Conservation (phyloP, 2,329 filamentous ascomycete species). For the Drechmeria coniospora region DNA sequence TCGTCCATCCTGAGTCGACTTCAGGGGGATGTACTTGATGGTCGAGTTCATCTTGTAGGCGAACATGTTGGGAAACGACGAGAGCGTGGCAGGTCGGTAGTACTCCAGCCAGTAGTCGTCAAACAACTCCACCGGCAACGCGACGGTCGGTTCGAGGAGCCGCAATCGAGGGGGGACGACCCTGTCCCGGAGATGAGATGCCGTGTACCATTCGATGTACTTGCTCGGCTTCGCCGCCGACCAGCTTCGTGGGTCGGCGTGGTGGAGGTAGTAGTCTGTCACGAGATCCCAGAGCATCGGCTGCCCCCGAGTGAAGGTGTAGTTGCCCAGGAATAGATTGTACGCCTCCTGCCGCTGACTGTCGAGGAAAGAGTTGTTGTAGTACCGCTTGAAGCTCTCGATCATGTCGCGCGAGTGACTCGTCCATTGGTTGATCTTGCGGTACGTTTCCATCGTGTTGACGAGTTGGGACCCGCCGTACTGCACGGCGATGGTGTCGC, state of each 20-base stretch:
- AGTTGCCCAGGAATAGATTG: slow-evolving; percentile 93
- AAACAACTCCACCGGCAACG: slow-evolving; percentile 43
- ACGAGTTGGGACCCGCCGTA: slow-evolving; percentile 95
- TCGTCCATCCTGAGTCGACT: slow-evolving; percentile 53
- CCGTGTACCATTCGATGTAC: slow-evolving; percentile 85
- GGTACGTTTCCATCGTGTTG: slow-evolving; percentile 98
- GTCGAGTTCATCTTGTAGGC: slow-evolving; percentile 85
- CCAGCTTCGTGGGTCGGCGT: slow-evolving; percentile 66
- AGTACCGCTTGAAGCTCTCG: slow-evolving; percentile 96
- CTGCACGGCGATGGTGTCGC: slow-evolving; percentile 93
- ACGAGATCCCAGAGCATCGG: slow-evolving; percentile 94
- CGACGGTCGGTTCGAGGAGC: slow-evolving; percentile 19
- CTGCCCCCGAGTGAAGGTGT: slow-evolving; percentile 72
- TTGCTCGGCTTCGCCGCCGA: slow-evolving; percentile 44
- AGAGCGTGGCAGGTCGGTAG: slow-evolving; percentile 76
- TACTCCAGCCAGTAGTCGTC: slow-evolving; percentile 98
- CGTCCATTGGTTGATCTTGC: slow-evolving; percentile 98
- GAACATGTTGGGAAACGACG: slow-evolving; percentile 84
- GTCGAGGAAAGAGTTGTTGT: slow-evolving; percentile 96
- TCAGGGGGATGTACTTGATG: slow-evolving; percentile 66
- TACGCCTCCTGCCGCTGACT: slow-evolving; percentile 97
- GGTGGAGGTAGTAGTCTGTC: slow-evolving; percentile 93
- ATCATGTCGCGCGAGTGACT: slow-evolving; percentile 97
- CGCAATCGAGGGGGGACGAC: slow-evolving; percentile 32
- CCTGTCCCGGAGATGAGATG: slow-evolving; percentile 50